Evolutionary conservation across 148 eudicot genomes (phyloP), one percentile per base, ranked within the genome.

Genomic region (Nepenthes gracilis): DNA sequence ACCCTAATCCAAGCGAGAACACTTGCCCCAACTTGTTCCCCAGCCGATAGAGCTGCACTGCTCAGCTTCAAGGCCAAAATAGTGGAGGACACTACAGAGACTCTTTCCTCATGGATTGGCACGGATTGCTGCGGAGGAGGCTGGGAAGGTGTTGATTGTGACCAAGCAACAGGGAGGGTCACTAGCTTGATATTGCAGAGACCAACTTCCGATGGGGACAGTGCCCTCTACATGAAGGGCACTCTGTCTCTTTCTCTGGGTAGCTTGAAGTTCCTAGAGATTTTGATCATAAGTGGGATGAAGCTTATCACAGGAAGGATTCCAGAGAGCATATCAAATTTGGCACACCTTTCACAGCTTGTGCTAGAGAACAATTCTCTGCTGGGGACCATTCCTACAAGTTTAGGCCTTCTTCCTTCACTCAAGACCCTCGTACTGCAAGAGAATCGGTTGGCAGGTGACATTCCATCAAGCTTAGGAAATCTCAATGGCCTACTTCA

Each of bases 121-220:
- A 12, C 52, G 0, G 85, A 90, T 70, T 86, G 95, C 61, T 90
- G 97, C 45, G 75, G 70, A 12, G 97, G 91, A 12, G 84, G 70
- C 50, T 90, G 97, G 97, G 97, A 86, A 74, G 97, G 97, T 10
- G 80, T 90, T 53, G 59, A 80, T 12, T 90, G 97, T 48, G 65
- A 74, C 52, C 77, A 76, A 2, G 52, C 61, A 0, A 70, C 79
- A 1, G 88, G 88, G 12, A 71, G 97, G 53, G 91, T 90, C 15
- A 90, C 73, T 45, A 57, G 75, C 40, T 61, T 90, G 59, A 48
- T 60, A 53, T 69, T 90, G 53, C 95, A 86, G 66, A 70, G 68
- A 35, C 81, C 90, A 12, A 49, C 76, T 35, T 55, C 66, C 23
- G 23, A 23, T 5, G 11, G 48, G 48, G 48, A 45, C 48, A 45